phyloP scores from a whole-genome alignment of 2,329 filamentous ascomycete species.

The Zymoseptoria passerinii region DNA sequence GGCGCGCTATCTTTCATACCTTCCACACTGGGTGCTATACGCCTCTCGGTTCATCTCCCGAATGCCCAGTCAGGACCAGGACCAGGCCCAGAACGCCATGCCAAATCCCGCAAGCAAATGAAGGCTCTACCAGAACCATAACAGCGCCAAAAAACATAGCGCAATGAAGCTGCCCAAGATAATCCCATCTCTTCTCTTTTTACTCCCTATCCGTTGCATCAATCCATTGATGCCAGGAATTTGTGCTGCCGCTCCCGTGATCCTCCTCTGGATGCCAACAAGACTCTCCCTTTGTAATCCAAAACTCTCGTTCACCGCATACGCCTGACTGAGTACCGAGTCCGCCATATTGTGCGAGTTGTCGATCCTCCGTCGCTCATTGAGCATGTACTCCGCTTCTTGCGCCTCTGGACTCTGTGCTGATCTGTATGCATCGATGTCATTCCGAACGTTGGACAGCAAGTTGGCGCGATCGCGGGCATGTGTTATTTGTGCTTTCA shows the following conservation, averaged over 20 bases:
- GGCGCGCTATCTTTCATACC: not conserved
- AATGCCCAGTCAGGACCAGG: not conserved
- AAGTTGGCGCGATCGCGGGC: slow-evolving; percentile 83
- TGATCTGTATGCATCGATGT: slow-evolving; percentile 82
- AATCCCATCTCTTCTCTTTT: slow-evolving; percentile 89
- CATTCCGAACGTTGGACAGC: slow-evolving; percentile 78
- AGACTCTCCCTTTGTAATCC: slow-evolving; percentile 78
- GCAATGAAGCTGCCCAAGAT: slow-evolving; percentile 89
- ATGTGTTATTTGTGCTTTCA: slow-evolving; percentile 65
- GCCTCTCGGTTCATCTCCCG: not conserved
- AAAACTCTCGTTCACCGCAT: slow-evolving; percentile 92
- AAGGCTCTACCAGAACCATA: slow-evolving; percentile 59
- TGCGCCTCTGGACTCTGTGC: slow-evolving; percentile 62
- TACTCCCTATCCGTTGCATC: slow-evolving; percentile 85
- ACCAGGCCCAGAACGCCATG: not conserved
- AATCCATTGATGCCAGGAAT: slow-evolving; percentile 88
- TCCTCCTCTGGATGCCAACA: slow-evolving; percentile 79
- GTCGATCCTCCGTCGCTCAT: slow-evolving; percentile 77
- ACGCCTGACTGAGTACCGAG: slow-evolving; percentile 85
- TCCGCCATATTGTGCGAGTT: slow-evolving; percentile 85
- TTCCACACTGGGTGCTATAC: not conserved
- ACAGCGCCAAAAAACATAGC: slow-evolving; percentile 78
- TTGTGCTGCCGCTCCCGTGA: slow-evolving; percentile 80
- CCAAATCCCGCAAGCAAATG: not conserved
- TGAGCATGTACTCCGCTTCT: slow-evolving; percentile 95